Base-by-base conservation (phyloP, 1,284 basidiomycete genomes). In the Cerioporus squamosus region DNA sequence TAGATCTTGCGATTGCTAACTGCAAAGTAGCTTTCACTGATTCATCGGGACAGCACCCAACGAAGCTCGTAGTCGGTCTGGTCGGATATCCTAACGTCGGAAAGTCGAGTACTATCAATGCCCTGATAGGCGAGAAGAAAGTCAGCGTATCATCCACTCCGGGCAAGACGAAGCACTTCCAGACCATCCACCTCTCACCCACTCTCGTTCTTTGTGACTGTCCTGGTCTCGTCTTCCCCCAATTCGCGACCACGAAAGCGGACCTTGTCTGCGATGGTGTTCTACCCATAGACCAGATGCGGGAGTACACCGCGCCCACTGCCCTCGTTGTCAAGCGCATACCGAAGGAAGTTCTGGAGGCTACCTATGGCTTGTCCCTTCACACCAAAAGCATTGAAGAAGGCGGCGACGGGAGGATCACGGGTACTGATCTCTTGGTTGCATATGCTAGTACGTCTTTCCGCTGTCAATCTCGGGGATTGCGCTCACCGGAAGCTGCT, bases 71-170 rank as follows among this genome's bases (percentile, higher is more conserved):
- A 29, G 90, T 99, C 53, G 97, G 97, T 9, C 87, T 99, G 22
- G 95, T 99, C 46, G 97, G 97, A n/a, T 97, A 98, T 71, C 97
- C 97, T 0, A 99, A 99, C 71, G 97, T 99, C 44, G 97, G 97
- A 24, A 99, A 99, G 76, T 97, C 94, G 1, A 95, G 91, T 62
- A 89, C 98, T 9, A 98, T 99, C 74, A 99, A 99, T 74, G 94
- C 95, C 20, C 84, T 99, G 18, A 87, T 98, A 51, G 90, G 97
- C 31, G 90, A 93, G 68, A 98, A 98, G 80, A 97, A 96, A 81
- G 97, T 98, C 61, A 97, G 94, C 67, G 97, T 98, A 8, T 98
- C 96, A 2, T 88, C 95, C 0, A 99, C 97, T 0, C 97, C 97
- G 0, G 96, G 97, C 65, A 98, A 99, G 76, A 99, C 97, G 29